phyloP scores from a whole-genome alignment of 768 basidiomycete species.

The Rhizopogon vulgaris region DNA sequence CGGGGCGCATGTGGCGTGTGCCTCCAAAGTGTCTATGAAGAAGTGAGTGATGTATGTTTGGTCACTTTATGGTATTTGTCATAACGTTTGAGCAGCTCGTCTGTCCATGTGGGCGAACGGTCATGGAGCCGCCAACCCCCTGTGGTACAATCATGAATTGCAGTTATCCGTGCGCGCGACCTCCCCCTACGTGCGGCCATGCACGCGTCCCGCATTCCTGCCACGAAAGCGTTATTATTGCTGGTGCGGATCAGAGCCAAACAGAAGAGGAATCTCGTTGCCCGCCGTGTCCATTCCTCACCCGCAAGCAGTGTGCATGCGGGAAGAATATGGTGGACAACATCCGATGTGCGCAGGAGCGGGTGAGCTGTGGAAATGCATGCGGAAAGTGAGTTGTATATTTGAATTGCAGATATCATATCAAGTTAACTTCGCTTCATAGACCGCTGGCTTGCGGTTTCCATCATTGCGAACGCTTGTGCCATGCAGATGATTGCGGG shows the following conservation, averaged over 20 bases:
- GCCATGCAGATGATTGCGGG: conserved; percentile 82
- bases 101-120: conserved; percentile 82
- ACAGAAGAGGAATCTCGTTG: conserved; percentile 34
- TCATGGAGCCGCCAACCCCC: conserved; percentile 81
- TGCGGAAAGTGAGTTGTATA: conserved; percentile 64
- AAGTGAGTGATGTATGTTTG: conserved; percentile 42
- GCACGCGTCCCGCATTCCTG: conserved; percentile 72
- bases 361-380: conserved; percentile 72
- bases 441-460: conserved; percentile 79
- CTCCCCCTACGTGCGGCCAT: conserved; percentile 77
- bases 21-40: conserved; percentile 85
- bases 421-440: background rate
- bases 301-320: conserved; percentile 79
- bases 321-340: conserved; percentile 79
- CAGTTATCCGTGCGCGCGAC: conserved; percentile 69
- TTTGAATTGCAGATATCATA: background rate
- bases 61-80: background rate
- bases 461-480: conserved; percentile 78
- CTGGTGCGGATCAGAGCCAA: conserved; percentile 11
- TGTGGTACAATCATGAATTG: conserved; percentile 83
- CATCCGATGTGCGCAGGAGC: conserved; percentile 74
- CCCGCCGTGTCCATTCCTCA: conserved; percentile 84
- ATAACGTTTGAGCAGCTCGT: conserved; percentile 40
- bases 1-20: conserved; percentile 77
- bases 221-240: conserved; percentile 55